Conservation (phyloP, 1,284 basidiomycete species). For the Salmacisia buchloeana region DNA sequence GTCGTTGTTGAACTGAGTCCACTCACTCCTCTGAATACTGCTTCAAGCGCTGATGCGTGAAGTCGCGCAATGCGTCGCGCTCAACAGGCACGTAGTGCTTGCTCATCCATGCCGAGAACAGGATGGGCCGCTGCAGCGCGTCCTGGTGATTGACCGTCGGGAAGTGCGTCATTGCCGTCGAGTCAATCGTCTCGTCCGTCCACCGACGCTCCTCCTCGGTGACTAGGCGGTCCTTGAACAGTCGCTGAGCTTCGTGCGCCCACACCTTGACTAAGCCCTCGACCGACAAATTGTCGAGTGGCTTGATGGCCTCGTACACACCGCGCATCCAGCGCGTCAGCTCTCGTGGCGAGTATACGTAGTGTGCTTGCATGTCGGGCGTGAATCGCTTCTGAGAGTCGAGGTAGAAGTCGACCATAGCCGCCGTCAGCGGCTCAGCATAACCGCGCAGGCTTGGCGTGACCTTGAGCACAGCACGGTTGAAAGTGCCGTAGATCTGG, state of each 20-base stretch:
- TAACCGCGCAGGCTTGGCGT: slow-evolving; percentile 87
- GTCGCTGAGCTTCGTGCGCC: slow-evolving; percentile 94
- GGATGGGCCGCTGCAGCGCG: slow-evolving; percentile 71
- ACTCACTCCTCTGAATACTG: slow-evolving; percentile 43
- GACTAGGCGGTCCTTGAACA: slow-evolving; percentile 97
- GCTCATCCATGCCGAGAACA: slow-evolving; percentile 99
- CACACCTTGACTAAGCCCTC: slow-evolving; percentile 94
- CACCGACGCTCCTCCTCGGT: slow-evolving; percentile 56
- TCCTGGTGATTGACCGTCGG: slow-evolving; percentile 79
- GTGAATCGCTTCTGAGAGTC: slow-evolving; percentile 92
- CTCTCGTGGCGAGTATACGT: slow-evolving; percentile 98
- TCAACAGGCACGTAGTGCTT: slow-evolving; percentile 93
- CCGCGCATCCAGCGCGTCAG: slow-evolving; percentile 96
- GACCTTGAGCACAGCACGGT: slow-evolving; percentile 90
- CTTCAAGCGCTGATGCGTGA: slow-evolving; percentile 93
- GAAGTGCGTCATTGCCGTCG: slow-evolving; percentile 80
- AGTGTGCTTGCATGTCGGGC: slow-evolving; percentile 92
- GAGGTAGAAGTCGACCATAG: slow-evolving; percentile 95
- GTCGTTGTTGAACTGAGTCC: neutral
- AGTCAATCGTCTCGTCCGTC: slow-evolving; percentile 90
- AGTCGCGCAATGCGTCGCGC: slow-evolving; percentile 84
- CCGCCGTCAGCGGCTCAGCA: slow-evolving; percentile 87
- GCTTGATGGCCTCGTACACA: slow-evolving; percentile 91
- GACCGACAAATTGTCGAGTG: slow-evolving; percentile 79
- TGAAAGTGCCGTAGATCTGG: slow-evolving; percentile 99